These are phyloP conservation scores for Endogone sp. DNA, from an alignment of 192 early-diverging fungal species.

Conservation along the genomic window DNA sequence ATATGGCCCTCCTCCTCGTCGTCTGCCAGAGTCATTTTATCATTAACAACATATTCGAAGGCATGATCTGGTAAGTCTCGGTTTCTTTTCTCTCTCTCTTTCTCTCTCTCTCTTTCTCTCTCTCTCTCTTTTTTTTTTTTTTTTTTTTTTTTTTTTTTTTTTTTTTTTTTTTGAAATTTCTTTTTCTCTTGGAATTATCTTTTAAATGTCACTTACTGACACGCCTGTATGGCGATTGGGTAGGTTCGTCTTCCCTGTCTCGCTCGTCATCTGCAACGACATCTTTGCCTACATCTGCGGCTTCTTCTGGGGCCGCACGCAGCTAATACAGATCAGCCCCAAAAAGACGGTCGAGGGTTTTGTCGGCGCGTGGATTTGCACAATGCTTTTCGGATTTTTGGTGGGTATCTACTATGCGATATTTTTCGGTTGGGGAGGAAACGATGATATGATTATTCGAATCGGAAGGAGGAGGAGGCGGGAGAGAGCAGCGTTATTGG, in stretches of 20 bases:
- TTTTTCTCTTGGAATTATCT: no score
- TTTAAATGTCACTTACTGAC: no score
- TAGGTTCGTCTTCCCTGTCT: slow-evolving; percentile 81
- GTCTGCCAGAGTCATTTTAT: slow-evolving; percentile 94
- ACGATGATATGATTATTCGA: no score
- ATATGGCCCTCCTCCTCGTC: slow-evolving; percentile 91
- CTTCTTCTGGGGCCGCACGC: slow-evolving; percentile 91
- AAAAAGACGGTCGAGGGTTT: slow-evolving; percentile 99
- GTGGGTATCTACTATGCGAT: slow-evolving; percentile 27
- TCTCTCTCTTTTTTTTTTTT: no score
- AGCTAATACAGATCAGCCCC: slow-evolving; percentile 89
- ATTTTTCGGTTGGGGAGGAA: not conserved
- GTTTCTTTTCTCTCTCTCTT: not conserved
- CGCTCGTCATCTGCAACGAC: slow-evolving; percentile 92
- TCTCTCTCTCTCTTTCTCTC: not conserved
- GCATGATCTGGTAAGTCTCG: slow-evolving; percentile 81
- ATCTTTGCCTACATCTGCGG: slow-evolving; percentile 95
- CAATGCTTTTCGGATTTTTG: slow-evolving; percentile 84
- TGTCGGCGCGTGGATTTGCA: slow-evolving; percentile 81
- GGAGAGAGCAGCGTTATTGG: no score
- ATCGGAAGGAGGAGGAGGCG: no score
- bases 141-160: slow-evolving; percentile 1
- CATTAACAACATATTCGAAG: slow-evolving; percentile 97
- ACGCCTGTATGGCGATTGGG: no score
- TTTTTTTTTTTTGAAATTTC: no score